phyloP scores from a whole-genome alignment of 129 eudicot genomes.

The Heracleum sosnowskyi region DNA sequence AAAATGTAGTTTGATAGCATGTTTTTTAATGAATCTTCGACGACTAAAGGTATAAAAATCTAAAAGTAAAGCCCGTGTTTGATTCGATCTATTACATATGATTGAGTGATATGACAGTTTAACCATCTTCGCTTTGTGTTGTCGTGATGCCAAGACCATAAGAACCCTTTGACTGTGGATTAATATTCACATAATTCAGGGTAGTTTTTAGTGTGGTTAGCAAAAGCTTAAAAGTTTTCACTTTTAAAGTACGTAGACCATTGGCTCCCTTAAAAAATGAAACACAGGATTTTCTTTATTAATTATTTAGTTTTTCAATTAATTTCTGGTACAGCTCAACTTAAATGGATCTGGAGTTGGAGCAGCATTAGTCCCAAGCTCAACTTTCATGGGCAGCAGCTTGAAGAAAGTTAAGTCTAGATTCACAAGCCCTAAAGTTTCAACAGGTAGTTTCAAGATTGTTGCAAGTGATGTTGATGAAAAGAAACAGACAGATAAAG shows the following conservation, averaged over 20 bases:
- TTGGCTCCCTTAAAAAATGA: neutral
- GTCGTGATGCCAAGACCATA: neutral
- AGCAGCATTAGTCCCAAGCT: slow-evolving; percentile 42
- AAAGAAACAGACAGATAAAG: slow-evolving; percentile 53
- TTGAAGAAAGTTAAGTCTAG: slow-evolving; percentile 49
- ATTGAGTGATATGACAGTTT: neutral
- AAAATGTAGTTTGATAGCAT: neutral
- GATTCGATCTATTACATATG: too few relatives aligned
- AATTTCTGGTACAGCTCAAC: slow-evolving; percentile 39
- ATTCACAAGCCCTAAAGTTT: slow-evolving; percentile 23
- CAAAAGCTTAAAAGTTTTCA: neutral
- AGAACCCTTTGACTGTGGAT: neutral
- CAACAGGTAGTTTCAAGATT: slow-evolving; percentile 33
- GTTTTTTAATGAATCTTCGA: neutral
- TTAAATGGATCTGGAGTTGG: slow-evolving; percentile 45
- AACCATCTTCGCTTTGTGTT: neutral
- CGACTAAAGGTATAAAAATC: neutral
- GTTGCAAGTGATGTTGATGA: slow-evolving; percentile 32
- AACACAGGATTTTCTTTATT: neutral
- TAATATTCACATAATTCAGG: neutral
- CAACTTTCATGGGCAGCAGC: slow-evolving; percentile 65
- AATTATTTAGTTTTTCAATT: neutral
- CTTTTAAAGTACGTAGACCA: neutral
- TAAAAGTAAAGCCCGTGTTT: neutral
- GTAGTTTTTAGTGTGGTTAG: neutral